A percentile compares a stretch with the other conserved stretches of the same genome.
Conservation (phyloP, 257 asterid species). For the Ballota nigra region DNA sequence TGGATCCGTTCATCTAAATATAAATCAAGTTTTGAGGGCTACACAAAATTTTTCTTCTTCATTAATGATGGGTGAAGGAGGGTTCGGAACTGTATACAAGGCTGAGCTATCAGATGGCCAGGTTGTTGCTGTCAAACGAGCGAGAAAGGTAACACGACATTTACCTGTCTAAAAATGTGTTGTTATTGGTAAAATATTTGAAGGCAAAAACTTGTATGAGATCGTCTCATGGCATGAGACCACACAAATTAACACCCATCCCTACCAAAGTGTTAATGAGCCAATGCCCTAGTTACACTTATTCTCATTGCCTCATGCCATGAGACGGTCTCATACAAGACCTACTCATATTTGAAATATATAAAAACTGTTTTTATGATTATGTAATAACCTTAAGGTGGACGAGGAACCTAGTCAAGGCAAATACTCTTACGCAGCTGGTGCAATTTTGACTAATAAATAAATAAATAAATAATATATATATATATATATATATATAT, state of each 20-base stretch:
- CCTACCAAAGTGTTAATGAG: no score
- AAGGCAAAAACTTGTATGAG: no score
- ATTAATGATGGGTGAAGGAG: constrained; percentile 82
- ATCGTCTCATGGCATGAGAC: no score
- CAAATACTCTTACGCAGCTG: no score
- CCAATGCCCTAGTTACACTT: no score
- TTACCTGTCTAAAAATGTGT: background rate
- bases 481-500: no score
- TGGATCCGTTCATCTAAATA: constrained; percentile 80
- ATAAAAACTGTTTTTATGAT: background rate
- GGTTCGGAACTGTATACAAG: constrained; percentile 88
- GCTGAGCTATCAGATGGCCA: constrained; percentile 82
- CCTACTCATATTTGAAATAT: no score
- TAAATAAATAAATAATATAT: no score
- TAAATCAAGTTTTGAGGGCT: constrained; percentile 66
- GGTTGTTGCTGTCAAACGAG: constrained; percentile 90
- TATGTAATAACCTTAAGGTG: background rate
- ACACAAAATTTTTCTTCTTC: constrained; percentile 77
- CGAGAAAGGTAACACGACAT: constrained; percentile 64
- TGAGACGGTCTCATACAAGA: no score
- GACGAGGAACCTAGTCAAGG: background rate
- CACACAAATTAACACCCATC: no score
- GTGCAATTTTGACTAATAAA: no score
- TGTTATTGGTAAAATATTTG: background rate
- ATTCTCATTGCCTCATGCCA: no score